Evolutionary conservation across 176 grass and related monocot species (phyloP).

Genomic region (Triticum monococcum): DNA sequence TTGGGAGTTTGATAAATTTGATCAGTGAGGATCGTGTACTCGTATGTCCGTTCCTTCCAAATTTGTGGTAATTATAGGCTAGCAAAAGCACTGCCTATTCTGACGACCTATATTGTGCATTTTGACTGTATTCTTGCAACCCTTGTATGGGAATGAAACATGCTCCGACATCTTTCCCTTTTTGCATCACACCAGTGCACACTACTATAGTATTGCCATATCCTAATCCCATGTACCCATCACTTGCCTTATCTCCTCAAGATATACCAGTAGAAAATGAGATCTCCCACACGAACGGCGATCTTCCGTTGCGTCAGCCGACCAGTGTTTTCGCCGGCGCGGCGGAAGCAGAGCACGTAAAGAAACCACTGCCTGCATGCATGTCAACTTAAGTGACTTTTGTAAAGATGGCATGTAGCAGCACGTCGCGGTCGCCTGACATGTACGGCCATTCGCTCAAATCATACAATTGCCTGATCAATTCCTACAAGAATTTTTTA

Average conservation of each 20-base stretch:
- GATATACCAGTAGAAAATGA: not conserved
- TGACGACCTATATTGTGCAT: too few species aligned
- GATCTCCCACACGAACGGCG: conserved; percentile 28
- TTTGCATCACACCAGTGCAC: not conserved
- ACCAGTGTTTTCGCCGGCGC: not conserved
- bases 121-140: too few species aligned
- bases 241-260: not conserved
- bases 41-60: too few species aligned
- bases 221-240: not conserved
- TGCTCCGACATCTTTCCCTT: not conserved
- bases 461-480: not conserved
- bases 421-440: conserved; percentile 32
- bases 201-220: not conserved
- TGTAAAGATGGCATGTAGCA: not conserved
- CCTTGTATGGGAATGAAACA: not conserved
- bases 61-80: too few species aligned
- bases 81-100: too few species aligned
- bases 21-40: too few species aligned
- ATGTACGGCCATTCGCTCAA: not conserved
- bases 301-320: conserved; percentile 29
- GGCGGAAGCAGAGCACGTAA: not conserved
- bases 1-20: not conserved
- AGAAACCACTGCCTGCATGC: not conserved
- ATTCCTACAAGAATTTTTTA: not conserved
- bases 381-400: not conserved